Evolutionary conservation across 192 early-diverging fungal genomes (phyloP).

Genomic region (Coemansia guatemalensis): DNA sequence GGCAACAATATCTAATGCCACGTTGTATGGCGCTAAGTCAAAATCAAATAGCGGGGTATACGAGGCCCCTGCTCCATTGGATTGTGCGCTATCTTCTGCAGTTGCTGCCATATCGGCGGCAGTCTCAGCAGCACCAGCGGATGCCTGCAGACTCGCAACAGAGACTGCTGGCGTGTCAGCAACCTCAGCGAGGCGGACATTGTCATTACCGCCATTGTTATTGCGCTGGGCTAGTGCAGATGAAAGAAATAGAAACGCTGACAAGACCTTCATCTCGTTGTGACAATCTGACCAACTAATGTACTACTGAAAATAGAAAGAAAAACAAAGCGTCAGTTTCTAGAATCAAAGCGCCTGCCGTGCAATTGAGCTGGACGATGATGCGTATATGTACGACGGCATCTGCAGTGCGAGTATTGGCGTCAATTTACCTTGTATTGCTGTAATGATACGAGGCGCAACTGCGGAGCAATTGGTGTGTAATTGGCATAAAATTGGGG

Average conservation of each 20-base stretch:
- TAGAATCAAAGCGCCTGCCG: background rate
- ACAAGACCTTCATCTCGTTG: slow-evolving; percentile 35
- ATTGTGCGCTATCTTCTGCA: background rate
- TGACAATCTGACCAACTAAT: background rate
- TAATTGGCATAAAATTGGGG: background rate
- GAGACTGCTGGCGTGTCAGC: slow-evolving; percentile 1
- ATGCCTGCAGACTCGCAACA: background rate
- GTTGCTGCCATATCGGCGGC: background rate
- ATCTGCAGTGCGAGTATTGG: background rate
- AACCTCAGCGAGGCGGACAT: background rate
- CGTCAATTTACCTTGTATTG: background rate
- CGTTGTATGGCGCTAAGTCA: slow-evolving; percentile 48
- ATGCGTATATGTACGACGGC: background rate
- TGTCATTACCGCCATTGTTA: background rate
- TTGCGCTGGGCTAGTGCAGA: slow-evolving; percentile 34
- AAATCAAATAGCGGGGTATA: slow-evolving; percentile 48
- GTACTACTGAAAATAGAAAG: background rate
- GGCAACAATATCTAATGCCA: slow-evolving; percentile 50
- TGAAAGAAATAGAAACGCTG: slow-evolving; percentile 35
- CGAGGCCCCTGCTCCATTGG: slow-evolving; percentile 2
- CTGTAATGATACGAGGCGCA: background rate
- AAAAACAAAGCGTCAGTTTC: background rate
- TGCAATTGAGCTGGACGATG: background rate
- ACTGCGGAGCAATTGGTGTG: background rate
- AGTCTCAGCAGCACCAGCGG: background rate